A percentile compares a stretch with the other conserved stretches of the same genome.
These are phyloP conservation scores for Epipyxis sp. DNA, from an alignment of 108 stramenopile species.

Conservation along the genomic window DNA sequence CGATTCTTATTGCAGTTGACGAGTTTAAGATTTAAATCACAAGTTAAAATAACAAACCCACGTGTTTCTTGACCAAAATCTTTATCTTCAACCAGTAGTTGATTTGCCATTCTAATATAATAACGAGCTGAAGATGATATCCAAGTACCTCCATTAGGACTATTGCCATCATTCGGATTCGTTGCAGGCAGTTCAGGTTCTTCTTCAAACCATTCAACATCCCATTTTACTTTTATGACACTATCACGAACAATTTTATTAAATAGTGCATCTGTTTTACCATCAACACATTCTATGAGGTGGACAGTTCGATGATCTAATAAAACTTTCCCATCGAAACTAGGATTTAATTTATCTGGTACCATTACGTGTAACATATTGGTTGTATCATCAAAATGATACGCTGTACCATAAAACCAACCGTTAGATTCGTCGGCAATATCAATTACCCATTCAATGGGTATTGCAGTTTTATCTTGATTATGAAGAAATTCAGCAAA, in stretches of 20 bases:
- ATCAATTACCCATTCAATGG: slow-evolving; percentile 38
- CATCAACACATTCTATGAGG: slow-evolving; percentile 33
- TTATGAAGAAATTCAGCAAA: neutral
- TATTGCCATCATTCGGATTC: neutral
- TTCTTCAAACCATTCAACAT: slow-evolving; percentile 34
- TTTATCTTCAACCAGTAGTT: slow-evolving; percentile 27
- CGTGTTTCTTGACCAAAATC: neutral
- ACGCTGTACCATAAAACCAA: slow-evolving; percentile 37
- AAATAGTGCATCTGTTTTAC: slow-evolving; percentile 8
- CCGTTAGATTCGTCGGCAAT: slow-evolving; percentile 31
- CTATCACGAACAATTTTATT: slow-evolving; percentile 10
- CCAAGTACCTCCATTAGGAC: neutral
- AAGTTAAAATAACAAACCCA: slow-evolving; percentile 28
- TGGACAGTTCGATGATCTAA: slow-evolving; percentile 32
- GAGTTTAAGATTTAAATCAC: slow-evolving; percentile 1
- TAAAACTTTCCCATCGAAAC: slow-evolving; percentile 21
- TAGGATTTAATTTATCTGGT: slow-evolving; percentile 28
- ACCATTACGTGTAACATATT: slow-evolving; percentile 23
- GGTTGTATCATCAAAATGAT: slow-evolving; percentile 5
- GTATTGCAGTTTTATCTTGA: neutral
- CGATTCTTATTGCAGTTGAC: neutral
- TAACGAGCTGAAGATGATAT: slow-evolving; percentile 23
- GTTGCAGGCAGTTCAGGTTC: neutral
- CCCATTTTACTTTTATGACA: neutral
- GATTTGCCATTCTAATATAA: slow-evolving; percentile 32